A percentile compares a stretch with the other conserved stretches of the same genome.
phyloP scores from a whole-genome alignment of 192 early-diverging fungal species.

The Linnemannia exigua region DNA sequence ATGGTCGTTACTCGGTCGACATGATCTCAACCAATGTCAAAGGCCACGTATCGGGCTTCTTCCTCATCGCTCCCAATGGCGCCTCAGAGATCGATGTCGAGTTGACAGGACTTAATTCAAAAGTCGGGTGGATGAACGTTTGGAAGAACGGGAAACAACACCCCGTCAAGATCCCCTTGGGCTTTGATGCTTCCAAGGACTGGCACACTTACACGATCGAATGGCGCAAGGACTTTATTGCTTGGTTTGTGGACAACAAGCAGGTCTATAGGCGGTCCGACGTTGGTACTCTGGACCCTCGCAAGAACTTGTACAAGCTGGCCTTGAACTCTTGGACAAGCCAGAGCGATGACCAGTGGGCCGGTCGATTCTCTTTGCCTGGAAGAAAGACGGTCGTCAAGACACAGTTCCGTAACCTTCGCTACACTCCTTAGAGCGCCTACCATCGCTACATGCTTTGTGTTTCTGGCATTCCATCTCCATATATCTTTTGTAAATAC shows the following conservation, averaged over 20 bases:
- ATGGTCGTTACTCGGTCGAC: constrained; percentile 36
- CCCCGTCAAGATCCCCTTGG: constrained; percentile 15
- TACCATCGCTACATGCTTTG: no score
- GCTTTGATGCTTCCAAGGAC: constrained; percentile 19
- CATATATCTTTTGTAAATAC: not conserved
- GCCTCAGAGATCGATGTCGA: constrained; percentile 35
- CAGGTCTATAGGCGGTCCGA: constrained; percentile 20
- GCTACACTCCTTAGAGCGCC: constrained; percentile 16
- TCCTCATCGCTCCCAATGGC: constrained; percentile 14
- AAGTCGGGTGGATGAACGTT: constrained; percentile 20
- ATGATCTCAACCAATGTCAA: constrained; percentile 20
- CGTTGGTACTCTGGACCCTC: not conserved
- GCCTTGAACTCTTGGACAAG: constrained; percentile 44
- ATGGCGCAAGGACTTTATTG: constrained; percentile 15
- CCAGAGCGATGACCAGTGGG: constrained; percentile 21
- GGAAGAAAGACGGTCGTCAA: not conserved
- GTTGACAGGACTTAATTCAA: constrained; percentile 32
- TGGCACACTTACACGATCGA: constrained; percentile 39
- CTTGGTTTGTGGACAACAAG: constrained; percentile 33
- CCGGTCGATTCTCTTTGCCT: constrained; percentile 33
- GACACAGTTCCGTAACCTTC: constrained; percentile 33
- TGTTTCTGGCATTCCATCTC: not conserved
- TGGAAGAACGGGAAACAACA: constrained; percentile 15
- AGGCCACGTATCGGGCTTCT: constrained; percentile 37
- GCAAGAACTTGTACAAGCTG: constrained; percentile 13